A percentile compares a stretch with the other conserved stretches of the same genome.
These are phyloP conservation scores for Rhodotorula diobovata DNA, from an alignment of 768 basidiomycete species.

Conservation along the genomic window DNA sequence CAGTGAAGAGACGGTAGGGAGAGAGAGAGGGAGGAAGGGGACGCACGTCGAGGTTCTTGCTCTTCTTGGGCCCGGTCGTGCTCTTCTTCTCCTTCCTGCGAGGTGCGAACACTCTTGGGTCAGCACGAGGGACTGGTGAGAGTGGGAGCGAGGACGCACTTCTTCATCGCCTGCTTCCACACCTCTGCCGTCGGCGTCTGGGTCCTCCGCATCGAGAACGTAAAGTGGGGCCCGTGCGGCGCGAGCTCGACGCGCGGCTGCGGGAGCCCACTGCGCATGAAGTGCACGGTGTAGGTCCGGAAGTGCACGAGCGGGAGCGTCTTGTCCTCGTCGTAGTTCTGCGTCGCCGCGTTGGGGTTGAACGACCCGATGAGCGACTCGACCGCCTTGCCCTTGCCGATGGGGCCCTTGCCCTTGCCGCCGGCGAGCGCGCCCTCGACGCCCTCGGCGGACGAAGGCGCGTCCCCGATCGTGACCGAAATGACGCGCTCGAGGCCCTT, in stretches of 20 bases:
- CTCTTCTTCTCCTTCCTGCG: conserved; percentile 65
- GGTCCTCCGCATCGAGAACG: conserved; percentile 71
- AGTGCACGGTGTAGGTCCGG: conserved; percentile 71
- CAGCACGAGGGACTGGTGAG: not conserved
- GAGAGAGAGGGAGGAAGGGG: not conserved
- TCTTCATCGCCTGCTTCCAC: conserved; percentile 71
- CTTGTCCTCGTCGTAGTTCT: conserved; percentile 35
- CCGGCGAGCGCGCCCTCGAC: conserved; percentile 17
- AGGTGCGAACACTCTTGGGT: not conserved
- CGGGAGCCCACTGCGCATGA: conserved; percentile 70
- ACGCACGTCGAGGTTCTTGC: conserved; percentile 80
- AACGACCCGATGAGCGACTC: conserved; percentile 19
- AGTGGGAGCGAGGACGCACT: conserved; percentile 53
- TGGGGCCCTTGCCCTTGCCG: too few relatives aligned
- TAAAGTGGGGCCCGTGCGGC: conserved; percentile 87
- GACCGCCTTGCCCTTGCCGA: conserved; percentile 30
- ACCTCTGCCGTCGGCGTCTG: conserved; percentile 71
- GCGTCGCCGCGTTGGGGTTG: not conserved
- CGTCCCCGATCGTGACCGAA: conserved; percentile 61
- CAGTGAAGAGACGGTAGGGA: not conserved
- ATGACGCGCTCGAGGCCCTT: conserved; percentile 82
- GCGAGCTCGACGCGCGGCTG: conserved; percentile 74
- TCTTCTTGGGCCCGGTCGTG: conserved; percentile 69
- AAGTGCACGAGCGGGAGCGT: conserved; percentile 78
- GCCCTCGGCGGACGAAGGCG: conserved; percentile 6